These are phyloP conservation scores for Taiwanofungus camphoratus DNA, from an alignment of 1,284 basidiomycete genomes.

Conservation along the genomic window DNA sequence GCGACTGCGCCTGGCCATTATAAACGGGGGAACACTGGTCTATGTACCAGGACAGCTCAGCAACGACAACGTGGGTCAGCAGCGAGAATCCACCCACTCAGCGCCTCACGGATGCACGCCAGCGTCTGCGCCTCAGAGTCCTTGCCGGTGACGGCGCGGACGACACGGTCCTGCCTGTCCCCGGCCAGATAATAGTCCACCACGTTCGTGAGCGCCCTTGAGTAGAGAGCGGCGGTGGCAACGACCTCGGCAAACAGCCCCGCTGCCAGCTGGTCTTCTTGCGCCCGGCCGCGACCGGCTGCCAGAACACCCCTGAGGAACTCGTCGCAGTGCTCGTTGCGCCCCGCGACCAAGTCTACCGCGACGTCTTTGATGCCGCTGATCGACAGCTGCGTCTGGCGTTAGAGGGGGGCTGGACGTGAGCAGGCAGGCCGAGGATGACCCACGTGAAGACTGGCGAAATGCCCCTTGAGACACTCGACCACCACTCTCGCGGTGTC, in stretches of 20 bases:
- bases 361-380: conserved; percentile 14
- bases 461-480: conserved; percentile 35
- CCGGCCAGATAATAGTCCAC: conserved; percentile 60
- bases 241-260: conserved; percentile 41
- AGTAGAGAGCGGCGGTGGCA: conserved; percentile 36
- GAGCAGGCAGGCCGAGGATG: conserved; percentile 15
- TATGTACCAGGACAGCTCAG: not conserved
- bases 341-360: conserved; percentile 15
- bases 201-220: conserved; percentile 42
- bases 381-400: conserved; percentile 1
- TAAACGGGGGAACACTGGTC: too few relatives aligned
- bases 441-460: conserved; percentile 22
- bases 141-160: conserved; percentile 33
- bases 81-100: not conserved
- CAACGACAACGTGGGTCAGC: not conserved
- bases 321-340: conserved; percentile 18
- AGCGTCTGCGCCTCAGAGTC: not conserved
- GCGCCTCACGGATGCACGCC: not conserved
- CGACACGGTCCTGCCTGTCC: conserved; percentile 32
- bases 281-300: conserved; percentile 17
- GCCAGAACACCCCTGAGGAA: conserved; percentile 27
- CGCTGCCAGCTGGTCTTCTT: conserved; percentile 8
- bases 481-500: conserved; percentile 37
- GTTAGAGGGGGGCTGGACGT: not conserved
- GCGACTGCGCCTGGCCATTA: too few relatives aligned